phyloP scores from a whole-genome alignment of 345 rosid genomes.

The Conringia planisiliqua region DNA sequence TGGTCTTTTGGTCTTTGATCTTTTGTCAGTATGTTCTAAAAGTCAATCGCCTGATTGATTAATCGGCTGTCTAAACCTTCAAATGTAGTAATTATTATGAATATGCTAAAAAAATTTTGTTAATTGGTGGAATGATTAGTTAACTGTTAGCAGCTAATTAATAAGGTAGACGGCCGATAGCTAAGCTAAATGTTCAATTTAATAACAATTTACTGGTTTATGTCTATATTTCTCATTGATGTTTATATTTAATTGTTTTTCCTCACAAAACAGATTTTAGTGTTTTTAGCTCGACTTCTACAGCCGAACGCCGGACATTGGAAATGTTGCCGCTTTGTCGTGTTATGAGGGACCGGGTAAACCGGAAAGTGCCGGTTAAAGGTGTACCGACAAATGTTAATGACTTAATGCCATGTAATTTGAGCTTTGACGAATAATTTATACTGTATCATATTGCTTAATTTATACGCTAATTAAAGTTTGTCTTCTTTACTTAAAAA shows the following conservation, averaged over 20 bases:
- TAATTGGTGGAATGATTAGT: not conserved
- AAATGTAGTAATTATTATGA: not conserved
- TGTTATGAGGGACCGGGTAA: not conserved
- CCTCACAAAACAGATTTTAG: not conserved
- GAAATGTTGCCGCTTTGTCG: constrained; percentile 1
- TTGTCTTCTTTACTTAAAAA: not conserved
- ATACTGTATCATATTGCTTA: not conserved
- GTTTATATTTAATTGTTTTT: not conserved
- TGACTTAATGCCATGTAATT: not conserved
- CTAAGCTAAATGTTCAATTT: not conserved
- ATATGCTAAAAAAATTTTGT: not conserved
- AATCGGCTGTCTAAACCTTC: not conserved
- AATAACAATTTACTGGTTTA: not conserved
- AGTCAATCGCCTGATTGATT: not conserved
- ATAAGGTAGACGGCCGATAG: not conserved
- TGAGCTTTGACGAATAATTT: not conserved
- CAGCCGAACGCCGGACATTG: constrained; percentile 16
- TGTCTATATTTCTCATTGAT: not conserved
- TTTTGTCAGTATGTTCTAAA: not conserved
- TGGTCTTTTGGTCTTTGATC: not conserved
- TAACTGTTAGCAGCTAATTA: not conserved
- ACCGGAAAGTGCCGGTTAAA: constrained; percentile 1
- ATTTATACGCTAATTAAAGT: not conserved
- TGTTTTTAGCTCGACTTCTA: not conserved
- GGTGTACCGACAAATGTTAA: not conserved